Percentiles rank a stretch among this genome's conserved stretches.
Conservation (phyloP, 495 filamentous ascomycete species). For the Penicillium pulvis region DNA sequence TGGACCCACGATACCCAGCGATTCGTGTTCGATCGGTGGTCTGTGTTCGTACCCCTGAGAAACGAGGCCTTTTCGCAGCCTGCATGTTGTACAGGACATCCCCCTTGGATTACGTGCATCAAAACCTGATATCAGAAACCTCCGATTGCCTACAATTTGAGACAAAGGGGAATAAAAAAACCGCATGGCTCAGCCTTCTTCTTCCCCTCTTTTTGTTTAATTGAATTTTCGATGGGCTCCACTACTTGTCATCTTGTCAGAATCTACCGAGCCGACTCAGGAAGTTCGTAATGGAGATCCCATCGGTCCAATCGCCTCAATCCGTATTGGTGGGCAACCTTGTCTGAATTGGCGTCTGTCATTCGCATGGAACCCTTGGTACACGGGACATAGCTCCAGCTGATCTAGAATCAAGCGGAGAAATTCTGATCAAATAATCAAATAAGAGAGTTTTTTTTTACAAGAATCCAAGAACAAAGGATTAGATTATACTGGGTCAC, state of each 20-base stretch:
- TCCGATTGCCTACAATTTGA: background rate
- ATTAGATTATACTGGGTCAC: background rate
- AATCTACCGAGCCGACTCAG: conserved; percentile 20
- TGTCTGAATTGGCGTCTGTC: conserved; percentile 20
- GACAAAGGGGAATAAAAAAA: conserved; percentile 2
- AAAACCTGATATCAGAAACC: background rate
- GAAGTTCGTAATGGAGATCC: conserved; percentile 13
- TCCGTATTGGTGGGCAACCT: conserved; percentile 18
- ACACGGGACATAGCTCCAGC: background rate
- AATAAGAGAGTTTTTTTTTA: too few species aligned
- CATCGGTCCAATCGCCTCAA: conserved; percentile 17
- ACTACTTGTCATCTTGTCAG: conserved; percentile 10
- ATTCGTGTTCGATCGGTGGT: background rate
- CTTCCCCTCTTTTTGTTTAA: conserved; percentile 1
- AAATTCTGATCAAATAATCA: too few species aligned
- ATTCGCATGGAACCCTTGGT: conserved; percentile 10
- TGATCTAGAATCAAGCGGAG: background rate
- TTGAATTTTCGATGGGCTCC: conserved; percentile 10
- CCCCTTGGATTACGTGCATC: background rate
- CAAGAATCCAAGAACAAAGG: background rate
- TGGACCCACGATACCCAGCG: background rate
- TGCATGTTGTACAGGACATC: too few species aligned
- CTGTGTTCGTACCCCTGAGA: background rate
- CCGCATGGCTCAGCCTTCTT: background rate
- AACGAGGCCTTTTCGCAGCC: background rate